These are phyloP conservation scores for Chaetomium sp. DNA, from an alignment of 2,329 filamentous ascomycete genomes.

Conservation along the genomic window DNA sequence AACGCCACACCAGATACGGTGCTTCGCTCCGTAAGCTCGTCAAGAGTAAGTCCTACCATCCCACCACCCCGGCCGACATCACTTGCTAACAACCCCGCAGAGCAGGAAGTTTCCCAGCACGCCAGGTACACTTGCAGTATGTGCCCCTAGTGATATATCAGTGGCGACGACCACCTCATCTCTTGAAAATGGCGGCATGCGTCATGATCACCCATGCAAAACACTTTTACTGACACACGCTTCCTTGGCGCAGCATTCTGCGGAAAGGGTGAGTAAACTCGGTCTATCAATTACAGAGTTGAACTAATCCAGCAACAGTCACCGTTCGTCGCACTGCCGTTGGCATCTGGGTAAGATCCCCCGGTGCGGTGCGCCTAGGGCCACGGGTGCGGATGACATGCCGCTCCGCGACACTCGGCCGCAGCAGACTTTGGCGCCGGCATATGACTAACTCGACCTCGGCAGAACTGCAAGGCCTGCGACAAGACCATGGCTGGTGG, in stretches of 20 bases:
- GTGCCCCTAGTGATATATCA: constrained; percentile 11
- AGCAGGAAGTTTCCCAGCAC: constrained; percentile 99
- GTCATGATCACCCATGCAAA: background rate
- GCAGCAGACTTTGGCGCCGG: background rate
- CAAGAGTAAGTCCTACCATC: constrained; percentile 61
- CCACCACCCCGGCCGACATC: background rate
- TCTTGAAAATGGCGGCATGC: background rate
- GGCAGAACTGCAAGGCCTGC: constrained; percentile 87
- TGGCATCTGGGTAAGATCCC: constrained; percentile 56
- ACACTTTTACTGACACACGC: constrained; percentile 18
- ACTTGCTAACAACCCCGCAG: constrained; percentile 22
- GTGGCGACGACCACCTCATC: background rate
- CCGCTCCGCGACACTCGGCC: background rate
- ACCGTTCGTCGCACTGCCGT: constrained; percentile 88
- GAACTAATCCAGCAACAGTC: constrained; percentile 43
- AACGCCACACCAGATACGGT: constrained; percentile 71
- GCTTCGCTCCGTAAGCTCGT: constrained; percentile 98
- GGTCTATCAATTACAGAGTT: background rate
- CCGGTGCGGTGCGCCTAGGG: background rate
- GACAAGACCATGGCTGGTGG: constrained; percentile 91
- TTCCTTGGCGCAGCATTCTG: constrained; percentile 70
- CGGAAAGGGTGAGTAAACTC: constrained; percentile 64
- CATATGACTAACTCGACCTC: constrained; percentile 53
- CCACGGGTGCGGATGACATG: background rate
- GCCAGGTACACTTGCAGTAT: constrained; percentile 82